Percentiles rank a stretch among this genome's conserved stretches.
phyloP scores from a whole-genome alignment of 179 eudicot species.

The Patellifolia procumbens region DNA sequence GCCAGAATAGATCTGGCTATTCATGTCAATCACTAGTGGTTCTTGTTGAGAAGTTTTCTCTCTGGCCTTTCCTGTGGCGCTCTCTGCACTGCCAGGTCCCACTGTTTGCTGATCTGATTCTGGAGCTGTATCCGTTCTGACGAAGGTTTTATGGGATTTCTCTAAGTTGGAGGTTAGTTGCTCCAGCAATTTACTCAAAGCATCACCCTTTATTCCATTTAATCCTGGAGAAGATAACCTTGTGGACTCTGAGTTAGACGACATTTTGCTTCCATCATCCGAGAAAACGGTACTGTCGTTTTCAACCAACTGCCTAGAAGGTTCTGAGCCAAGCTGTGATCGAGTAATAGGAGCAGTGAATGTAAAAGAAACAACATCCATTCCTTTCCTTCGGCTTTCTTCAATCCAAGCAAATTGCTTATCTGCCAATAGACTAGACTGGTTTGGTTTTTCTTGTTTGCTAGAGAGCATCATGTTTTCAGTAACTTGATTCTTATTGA shows the following conservation, averaged over 20 bases:
- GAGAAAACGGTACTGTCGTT: conserved; percentile 31
- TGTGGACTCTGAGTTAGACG: conserved; percentile 39
- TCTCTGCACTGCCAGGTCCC: conserved; percentile 31
- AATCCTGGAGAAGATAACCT: conserved; percentile 46
- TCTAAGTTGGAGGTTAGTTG: conserved; percentile 55
- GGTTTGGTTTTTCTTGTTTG: conserved; percentile 40
- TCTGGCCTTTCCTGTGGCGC: conserved; percentile 27
- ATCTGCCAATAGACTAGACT: conserved; percentile 37
- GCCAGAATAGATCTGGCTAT: conserved; percentile 28
- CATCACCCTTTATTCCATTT: conserved; percentile 61
- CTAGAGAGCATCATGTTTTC: conserved; percentile 33
- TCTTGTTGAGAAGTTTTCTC: conserved; percentile 34
- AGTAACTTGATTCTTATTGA: conserved; percentile 33
- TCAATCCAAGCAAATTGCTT: conserved; percentile 48
- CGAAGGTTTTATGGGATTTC: conserved; percentile 37
- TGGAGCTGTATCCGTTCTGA: conserved; percentile 32
- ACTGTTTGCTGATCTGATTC: conserved; percentile 38
- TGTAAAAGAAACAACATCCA: conserved; percentile 91
- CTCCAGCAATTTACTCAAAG: conserved; percentile 73
- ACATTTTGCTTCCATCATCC: conserved; percentile 43
- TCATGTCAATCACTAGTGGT: conserved; percentile 24
- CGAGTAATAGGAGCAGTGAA: conserved; percentile 79
- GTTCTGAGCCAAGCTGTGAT: conserved; percentile 37
- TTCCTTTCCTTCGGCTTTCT: conserved; percentile 67
- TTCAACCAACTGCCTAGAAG: conserved; percentile 32